Conservation (phyloP, 768 basidiomycete species). For the Boletus sp. region DNA sequence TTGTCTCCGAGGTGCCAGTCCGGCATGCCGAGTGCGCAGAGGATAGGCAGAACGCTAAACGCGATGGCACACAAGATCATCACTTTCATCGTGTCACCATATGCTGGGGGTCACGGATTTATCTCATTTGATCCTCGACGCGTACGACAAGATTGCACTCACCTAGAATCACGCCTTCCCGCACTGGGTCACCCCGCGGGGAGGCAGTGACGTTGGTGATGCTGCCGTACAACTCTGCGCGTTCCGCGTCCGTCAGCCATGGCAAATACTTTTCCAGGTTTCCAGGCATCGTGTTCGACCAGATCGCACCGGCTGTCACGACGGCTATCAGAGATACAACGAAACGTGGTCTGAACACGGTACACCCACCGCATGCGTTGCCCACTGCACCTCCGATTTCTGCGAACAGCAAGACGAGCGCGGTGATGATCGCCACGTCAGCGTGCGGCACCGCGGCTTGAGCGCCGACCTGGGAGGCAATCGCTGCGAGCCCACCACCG, state of each 20-base stretch:
- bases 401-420: conserved; percentile 63
- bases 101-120: conserved; percentile 33
- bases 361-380: conserved; percentile 50
- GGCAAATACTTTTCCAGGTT: conserved; percentile 58
- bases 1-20: conserved; percentile 66
- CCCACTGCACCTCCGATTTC: conserved; percentile 70
- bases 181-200: conserved; percentile 53
- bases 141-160: conserved; percentile 9
- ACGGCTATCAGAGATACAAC: neutral
- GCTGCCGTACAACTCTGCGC: conserved; percentile 51
- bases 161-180: conserved; percentile 63
- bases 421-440: conserved; percentile 68
- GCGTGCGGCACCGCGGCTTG: conserved; percentile 64
- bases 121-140: neutral
- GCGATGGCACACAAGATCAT: conserved; percentile 54
- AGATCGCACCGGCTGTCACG: conserved; percentile 55
- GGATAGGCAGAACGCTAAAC: conserved; percentile 56
- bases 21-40: conserved; percentile 58
- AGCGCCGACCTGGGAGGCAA: conserved; percentile 55
- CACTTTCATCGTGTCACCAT: conserved; percentile 55
- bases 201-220: conserved; percentile 50
- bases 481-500: conserved; percentile 68
- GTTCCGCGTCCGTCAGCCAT: conserved; percentile 40
- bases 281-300: conserved; percentile 64
- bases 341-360: conserved; percentile 2